phyloP scores from a whole-genome alignment of 2,329 filamentous ascomycete species.

The Cercospora sojina region DNA sequence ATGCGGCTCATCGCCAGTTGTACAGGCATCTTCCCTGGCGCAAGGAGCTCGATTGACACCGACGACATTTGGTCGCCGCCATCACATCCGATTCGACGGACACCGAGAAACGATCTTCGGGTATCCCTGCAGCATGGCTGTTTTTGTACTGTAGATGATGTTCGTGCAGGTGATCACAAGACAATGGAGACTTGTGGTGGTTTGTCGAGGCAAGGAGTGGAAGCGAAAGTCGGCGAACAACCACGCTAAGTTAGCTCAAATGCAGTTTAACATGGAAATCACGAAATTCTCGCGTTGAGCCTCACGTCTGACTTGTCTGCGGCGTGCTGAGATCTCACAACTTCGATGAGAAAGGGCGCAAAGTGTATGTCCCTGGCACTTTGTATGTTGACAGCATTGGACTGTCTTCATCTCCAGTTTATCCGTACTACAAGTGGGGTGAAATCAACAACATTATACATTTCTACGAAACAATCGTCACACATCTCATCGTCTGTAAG shows the following conservation, averaged over 20 bases:
- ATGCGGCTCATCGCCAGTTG: neutral
- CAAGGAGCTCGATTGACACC: neutral
- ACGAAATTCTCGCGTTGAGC: neutral
- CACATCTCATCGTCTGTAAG: neutral
- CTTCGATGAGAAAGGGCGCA: neutral
- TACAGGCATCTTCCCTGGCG: conserved; percentile 7
- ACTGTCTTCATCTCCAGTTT: neutral
- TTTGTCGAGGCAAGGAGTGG: neutral
- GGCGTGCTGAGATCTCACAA: neutral
- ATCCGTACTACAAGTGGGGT: neutral
- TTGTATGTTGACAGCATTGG: neutral
- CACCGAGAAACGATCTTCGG: neutral
- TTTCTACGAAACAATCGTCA: neutral
- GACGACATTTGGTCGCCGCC: neutral
- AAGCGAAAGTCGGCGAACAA: neutral
- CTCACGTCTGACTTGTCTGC: neutral
- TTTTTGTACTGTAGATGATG: neutral
- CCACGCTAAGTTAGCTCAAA: neutral
- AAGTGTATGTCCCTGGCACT: neutral
- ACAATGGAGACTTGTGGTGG: neutral
- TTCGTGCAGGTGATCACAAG: too few species aligned
- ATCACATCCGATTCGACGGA: neutral
- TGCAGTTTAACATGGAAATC: neutral
- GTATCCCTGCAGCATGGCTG: neutral
- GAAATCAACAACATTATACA: neutral